These are phyloP conservation scores for Puccinia hordei DNA, from an alignment of 1,284 basidiomycete genomes.

Conservation along the genomic window DNA sequence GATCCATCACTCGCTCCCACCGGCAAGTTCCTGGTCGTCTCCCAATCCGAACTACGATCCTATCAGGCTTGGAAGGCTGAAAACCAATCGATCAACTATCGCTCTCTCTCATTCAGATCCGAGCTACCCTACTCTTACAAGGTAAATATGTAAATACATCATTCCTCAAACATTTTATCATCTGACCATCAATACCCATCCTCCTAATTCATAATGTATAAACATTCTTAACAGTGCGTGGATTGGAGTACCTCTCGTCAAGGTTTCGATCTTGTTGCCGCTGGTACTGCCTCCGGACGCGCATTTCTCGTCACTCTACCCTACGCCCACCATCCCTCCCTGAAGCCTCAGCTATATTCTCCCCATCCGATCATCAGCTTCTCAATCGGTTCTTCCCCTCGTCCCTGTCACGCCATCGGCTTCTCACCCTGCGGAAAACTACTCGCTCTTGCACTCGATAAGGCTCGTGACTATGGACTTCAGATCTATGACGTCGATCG, in stretches of 20 bases:
- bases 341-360: neutral
- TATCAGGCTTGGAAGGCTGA: neutral
- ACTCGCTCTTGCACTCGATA: slow-evolving; percentile 39
- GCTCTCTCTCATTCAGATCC: neutral
- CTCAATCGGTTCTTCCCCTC: neutral
- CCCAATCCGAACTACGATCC: neutral
- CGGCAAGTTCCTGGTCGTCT: slow-evolving; percentile 23
- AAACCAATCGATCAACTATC: neutral
- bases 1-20: neutral
- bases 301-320: slow-evolving; percentile 21
- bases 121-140: slow-evolving; percentile 13
- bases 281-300: slow-evolving; percentile 20
- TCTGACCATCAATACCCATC: neutral
- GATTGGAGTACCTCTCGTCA: slow-evolving; percentile 41
- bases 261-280: slow-evolving; percentile 35
- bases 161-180: neutral
- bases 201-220: too few species aligned
- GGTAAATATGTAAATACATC: neutral
- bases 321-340: neutral
- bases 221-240: too few species aligned
- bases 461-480: slow-evolving; percentile 34
- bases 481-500: slow-evolving; percentile 31
- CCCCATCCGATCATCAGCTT: slow-evolving; percentile 32
- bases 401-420: slow-evolving; percentile 34
- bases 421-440: slow-evolving; percentile 42